Conservation (phyloP, 768 basidiomycete genomes). For the Tubosaeta sp. region DNA sequence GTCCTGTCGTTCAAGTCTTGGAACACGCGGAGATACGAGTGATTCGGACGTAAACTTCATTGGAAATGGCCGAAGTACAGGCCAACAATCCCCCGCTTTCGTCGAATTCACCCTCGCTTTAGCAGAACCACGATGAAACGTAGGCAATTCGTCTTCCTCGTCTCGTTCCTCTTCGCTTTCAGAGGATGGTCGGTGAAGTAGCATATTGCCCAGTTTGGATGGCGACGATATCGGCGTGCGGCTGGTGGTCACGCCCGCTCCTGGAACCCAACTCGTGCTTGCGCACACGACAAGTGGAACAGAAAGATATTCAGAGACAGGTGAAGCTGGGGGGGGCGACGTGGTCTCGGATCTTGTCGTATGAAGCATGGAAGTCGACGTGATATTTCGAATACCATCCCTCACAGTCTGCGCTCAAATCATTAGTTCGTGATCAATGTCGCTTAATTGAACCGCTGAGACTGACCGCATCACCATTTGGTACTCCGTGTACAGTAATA, state of each 20-base stretch:
- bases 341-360: neutral
- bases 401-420: constrained; percentile 3
- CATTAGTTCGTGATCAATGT: neutral
- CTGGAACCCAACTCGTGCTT: neutral
- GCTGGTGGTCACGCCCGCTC: neutral
- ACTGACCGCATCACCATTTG: constrained; percentile 9
- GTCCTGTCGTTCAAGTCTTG: neutral
- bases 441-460: neutral
- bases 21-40: neutral
- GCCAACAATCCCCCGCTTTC: neutral
- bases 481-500: neutral
- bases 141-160: constrained; percentile 16
- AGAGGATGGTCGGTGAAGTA: constrained; percentile 3
- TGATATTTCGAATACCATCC: neutral
- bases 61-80: constrained; percentile 24
- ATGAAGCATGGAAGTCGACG: neutral
- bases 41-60: constrained; percentile 14
- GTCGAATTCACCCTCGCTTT: neutral
- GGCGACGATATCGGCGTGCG: neutral
- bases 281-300: neutral
- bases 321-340: neutral
- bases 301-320: neutral
- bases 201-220: constrained; percentile 14
- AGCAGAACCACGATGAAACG: constrained; percentile 14
- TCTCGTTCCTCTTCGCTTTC: constrained; percentile 10